A percentile compares a stretch with the other conserved stretches of the same genome.
Evolutionary conservation across 2,329 filamentous ascomycete species (phyloP).

Genomic region (Penicillium vulpinum): DNA sequence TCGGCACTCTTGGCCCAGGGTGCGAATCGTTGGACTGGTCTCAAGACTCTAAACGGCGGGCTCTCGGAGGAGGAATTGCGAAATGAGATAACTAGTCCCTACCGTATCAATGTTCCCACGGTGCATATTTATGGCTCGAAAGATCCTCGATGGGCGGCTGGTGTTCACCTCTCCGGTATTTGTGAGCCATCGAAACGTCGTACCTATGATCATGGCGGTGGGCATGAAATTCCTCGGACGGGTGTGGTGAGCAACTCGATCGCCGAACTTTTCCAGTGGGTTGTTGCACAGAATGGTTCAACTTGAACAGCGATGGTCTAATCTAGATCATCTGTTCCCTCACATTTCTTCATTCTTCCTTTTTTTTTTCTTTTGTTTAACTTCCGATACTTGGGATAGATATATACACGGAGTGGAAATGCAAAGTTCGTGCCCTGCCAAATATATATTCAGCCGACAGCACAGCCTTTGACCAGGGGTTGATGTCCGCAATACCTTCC

Average conservation of each 20-base stretch:
- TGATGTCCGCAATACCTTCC: not conserved
- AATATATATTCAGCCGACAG: not conserved
- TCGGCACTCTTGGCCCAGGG: constrained; percentile 31
- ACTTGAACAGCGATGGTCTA: not conserved
- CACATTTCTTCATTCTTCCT: not conserved
- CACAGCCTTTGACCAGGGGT: not conserved
- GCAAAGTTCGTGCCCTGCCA: not conserved
- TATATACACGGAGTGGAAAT: not conserved
- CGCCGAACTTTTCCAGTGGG: constrained; percentile 36
- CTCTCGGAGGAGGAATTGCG: constrained; percentile 28
- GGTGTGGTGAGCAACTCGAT: constrained; percentile 33
- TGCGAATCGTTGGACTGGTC: constrained; percentile 32
- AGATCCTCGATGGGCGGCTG: constrained; percentile 42
- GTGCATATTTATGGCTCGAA: constrained; percentile 46
- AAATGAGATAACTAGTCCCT: constrained; percentile 28
- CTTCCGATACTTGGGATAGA: not conserved
- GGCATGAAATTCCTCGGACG: constrained; percentile 46
- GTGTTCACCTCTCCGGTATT: constrained; percentile 40
- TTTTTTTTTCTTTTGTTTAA: not conserved
- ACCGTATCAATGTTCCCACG: constrained; percentile 41
- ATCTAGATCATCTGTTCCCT: not conserved
- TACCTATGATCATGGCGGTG: constrained; percentile 43
- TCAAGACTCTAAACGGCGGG: constrained; percentile 8
- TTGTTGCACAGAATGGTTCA: constrained; percentile 10
- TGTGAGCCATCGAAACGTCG: constrained; percentile 33